phyloP scores from a whole-genome alignment of 225 moss, liverwort and hornwort genomes.

The Straminergon stramineum region DNA sequence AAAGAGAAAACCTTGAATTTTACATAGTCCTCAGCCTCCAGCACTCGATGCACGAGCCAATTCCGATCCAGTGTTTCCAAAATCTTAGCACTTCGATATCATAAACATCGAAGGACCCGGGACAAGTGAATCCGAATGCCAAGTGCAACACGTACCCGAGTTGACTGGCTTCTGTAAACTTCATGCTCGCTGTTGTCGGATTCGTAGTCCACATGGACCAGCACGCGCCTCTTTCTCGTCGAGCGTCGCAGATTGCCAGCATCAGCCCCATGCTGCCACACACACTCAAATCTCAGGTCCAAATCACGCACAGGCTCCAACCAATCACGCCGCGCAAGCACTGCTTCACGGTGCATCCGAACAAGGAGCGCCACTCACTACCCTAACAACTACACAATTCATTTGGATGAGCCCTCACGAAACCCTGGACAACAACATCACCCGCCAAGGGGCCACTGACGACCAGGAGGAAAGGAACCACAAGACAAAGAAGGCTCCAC shows the following conservation, averaged over 20 bases:
- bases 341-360: neutral
- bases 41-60: neutral
- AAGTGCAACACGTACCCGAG: constrained; percentile 26
- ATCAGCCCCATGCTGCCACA: constrained; percentile 51
- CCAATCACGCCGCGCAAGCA: too few relatives aligned
- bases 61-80: neutral
- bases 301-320: neutral
- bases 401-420: neutral
- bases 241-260: constrained; percentile 50
- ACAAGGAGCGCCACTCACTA: neutral
- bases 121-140: neutral
- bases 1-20: neutral
- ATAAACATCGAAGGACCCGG: neutral
- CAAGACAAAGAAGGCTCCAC: neutral
- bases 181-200: constrained; percentile 54
- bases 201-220: constrained; percentile 58
- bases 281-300: constrained; percentile 4
- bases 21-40: neutral
- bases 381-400: too few relatives aligned
- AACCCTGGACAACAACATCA: neutral
- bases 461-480: neutral
- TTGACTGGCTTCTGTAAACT: constrained; percentile 19
- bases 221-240: constrained; percentile 61
- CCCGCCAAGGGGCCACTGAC: neutral
- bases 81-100: neutral